Evolutionary conservation across 2,329 filamentous ascomycete genomes (phyloP), one percentile per base, ranked within the genome.

Genomic region (Fusarium sp.): DNA sequence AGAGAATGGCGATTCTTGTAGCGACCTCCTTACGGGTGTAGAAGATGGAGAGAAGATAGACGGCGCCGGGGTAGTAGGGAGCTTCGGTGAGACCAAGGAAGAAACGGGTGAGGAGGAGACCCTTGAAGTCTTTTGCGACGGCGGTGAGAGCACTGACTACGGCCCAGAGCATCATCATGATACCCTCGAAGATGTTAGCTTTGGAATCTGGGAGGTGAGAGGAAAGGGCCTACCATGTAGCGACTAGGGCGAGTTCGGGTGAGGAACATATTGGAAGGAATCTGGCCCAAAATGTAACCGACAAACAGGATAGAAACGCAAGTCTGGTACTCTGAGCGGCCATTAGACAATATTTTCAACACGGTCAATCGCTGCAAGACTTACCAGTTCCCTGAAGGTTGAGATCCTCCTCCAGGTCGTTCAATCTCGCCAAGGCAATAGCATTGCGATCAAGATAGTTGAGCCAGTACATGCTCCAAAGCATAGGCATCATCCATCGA

Each of bases 11-110:
- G 7, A 83, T 81, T 34, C 82, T 77, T 6, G 78, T 74, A 15
- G 79, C 76, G n/a, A 84, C 72, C 67, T 83, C 81, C 68, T 85
- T 83, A 20, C 83, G 80, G 1, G 85, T 86, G 74, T 88, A 88
- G 77, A 84, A 88, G 52, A 84, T 81, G 4, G 82, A 83, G 11
- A 88, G 77, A 31, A 86, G 80, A 50, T 77, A 77, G 9, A 79
- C 72, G 13, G 73, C 77, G 28, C 79, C 77, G 1, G 75, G 77
- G 38, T 78, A 80, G 56, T 80, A 79, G 1, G 80, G 80, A 0
- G 81, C 80, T 64, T 83, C 81, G 5, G 79, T 79, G 6, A 84
- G 70, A 18, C 82, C 75, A 6, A 77, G 62, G 57, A 83, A 80
- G 74, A 83, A 82, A 8, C 83, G 79, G 15, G 85, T 78, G 1